Evolutionary conservation across 192 early-diverging fungal genomes (phyloP).

Genomic region (Linnemannia hyalina): DNA sequence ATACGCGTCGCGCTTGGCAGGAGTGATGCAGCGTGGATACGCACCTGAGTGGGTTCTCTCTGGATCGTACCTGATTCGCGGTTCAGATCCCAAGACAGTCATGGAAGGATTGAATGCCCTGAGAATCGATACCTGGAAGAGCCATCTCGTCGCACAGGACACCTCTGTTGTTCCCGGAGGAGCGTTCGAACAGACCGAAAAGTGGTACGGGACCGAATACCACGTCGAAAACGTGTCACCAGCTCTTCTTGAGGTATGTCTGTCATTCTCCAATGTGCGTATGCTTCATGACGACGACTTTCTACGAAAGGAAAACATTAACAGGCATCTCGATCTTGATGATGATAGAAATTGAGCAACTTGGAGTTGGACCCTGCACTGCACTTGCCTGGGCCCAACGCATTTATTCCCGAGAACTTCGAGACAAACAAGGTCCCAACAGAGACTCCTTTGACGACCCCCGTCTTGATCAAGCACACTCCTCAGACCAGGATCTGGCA

Average conservation of each 20-base stretch:
- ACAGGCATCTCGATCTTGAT: conserved; percentile 1
- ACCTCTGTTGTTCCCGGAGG: conserved; percentile 53
- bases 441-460: conserved; percentile 19
- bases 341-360: conserved; percentile 59
- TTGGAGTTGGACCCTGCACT: conserved; percentile 67
- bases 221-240: conserved; percentile 69
- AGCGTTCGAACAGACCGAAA: conserved; percentile 68
- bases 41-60: conserved; percentile 75
- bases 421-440: conserved; percentile 65
- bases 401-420: conserved; percentile 90
- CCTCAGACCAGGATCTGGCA: conserved; percentile 84
- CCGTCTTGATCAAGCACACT: conserved; percentile 71
- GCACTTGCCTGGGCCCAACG: conserved; percentile 80
- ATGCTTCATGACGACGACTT: neutral
- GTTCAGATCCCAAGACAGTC: conserved; percentile 73
- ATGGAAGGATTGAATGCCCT: conserved; percentile 69
- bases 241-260: conserved; percentile 62
- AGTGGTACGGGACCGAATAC: conserved; percentile 89
- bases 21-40: conserved; percentile 84
- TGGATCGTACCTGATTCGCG: conserved; percentile 75
- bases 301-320: neutral
- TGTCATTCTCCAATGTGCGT: neutral
- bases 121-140: conserved; percentile 44
- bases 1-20: conserved; percentile 78
- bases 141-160: conserved; percentile 51